Evolutionary conservation across 306 rosid species (phyloP), one percentile per base, ranked within the genome.

Genomic region (Crataegus laevigata): DNA sequence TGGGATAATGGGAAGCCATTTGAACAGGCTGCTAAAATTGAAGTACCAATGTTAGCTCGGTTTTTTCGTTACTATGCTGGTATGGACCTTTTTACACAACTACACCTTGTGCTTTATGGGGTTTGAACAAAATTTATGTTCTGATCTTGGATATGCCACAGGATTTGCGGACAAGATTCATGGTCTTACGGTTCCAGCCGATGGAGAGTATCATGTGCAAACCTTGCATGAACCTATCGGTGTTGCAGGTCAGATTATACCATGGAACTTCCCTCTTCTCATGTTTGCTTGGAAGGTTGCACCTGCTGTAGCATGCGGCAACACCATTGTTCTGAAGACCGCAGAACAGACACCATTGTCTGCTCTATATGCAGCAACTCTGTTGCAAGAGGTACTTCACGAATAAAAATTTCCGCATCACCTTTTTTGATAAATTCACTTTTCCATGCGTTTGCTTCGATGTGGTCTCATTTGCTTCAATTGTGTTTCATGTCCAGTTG

Each of bases 101-200:
- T 14, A 21, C 36, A 36, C 21, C 58, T 18, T 38, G 28, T 22
- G 4, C 12, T 26, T 5, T 29, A 9, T 72, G 29, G 57, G 12
- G 2, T 70, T 64, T 57, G 4, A 11, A 8, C 29, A 45, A 18
- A 57, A 71, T 11, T 28, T 47, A 57, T 66, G 38, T 40, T 73
- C 45, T 47, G 45, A 61, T 18, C 34, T 64, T 64, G 24, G 57
- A 45, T 66, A 32, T 66, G 24, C 50, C 70, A 50, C 91, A 93
- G 98, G 98, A 66, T 94, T 93, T 97, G 94, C 94, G 38, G 97
- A 94, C 81, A 94, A 94, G 87, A 90, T 94, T 74, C 98, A 94
- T 68, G 98, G 98, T 61, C 88, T 94, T 34, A 91, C 97, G 1
- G 82, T 85, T 86, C 97, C 85, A 22, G 93, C 98, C 26, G 98